Percentiles rank a stretch among this genome's conserved stretches.
phyloP scores from a whole-genome alignment of 495 filamentous ascomycete genomes.

The Aspergillus cristatus region DNA sequence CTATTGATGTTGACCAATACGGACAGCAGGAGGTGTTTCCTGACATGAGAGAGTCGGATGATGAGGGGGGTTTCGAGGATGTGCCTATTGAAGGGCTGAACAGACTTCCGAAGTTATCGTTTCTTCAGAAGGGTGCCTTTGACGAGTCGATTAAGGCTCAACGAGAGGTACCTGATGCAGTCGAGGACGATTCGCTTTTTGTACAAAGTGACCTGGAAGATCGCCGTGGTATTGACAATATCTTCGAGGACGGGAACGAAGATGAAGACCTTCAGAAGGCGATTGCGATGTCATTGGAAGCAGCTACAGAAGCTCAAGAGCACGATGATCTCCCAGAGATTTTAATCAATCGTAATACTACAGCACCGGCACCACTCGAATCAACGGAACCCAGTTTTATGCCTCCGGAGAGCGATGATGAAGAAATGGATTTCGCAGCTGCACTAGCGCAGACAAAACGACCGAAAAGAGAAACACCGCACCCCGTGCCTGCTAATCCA shows the following conservation, averaged over 20 bases:
- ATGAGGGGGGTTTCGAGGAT: conserved; percentile 81
- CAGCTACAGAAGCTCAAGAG: conserved; percentile 12
- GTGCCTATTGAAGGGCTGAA: conserved; percentile 93
- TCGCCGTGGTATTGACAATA: conserved; percentile 26
- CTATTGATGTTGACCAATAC: conserved; percentile 80
- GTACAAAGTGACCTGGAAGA: conserved; percentile 40
- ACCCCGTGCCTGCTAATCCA: conserved; percentile 8
- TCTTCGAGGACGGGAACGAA: conserved; percentile 45
- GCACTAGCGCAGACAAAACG: conserved; percentile 34
- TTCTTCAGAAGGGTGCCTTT: conserved; percentile 29
- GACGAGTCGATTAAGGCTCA: conserved; percentile 33
- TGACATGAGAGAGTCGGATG: conserved; percentile 43
- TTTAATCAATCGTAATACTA: conserved; percentile 16
- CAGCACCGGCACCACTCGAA: conserved; percentile 6
- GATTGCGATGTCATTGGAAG: conserved; percentile 69
- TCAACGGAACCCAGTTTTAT: conserved; percentile 9
- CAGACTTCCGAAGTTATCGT: conserved; percentile 60
- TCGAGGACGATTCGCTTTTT: conserved; percentile 57
- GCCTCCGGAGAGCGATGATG: conserved; percentile 29
- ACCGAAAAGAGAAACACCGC: conserved; percentile 15
- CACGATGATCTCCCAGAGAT: conserved; percentile 29
- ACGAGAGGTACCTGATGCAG: conserved; percentile 19
- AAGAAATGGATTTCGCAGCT: conserved; percentile 35
- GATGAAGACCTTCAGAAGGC: conserved; percentile 73
- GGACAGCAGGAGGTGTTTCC: conserved; percentile 40